Conservation (phyloP, 148 eudicot species). For the Rhododendron williamsianum region DNA sequence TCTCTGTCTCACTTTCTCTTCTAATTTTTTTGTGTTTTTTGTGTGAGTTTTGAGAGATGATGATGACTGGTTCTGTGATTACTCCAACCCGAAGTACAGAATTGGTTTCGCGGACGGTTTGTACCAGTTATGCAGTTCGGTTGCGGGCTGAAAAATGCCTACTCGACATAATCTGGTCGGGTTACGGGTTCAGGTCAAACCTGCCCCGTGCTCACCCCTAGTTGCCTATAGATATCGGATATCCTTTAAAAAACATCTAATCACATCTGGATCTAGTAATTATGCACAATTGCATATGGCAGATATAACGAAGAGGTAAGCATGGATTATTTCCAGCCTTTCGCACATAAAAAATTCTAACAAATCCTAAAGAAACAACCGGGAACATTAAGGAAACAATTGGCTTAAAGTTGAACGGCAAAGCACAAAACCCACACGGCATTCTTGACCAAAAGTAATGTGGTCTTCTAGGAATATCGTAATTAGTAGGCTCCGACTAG, state of each 20-base stretch:
- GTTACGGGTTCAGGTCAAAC: too few species aligned
- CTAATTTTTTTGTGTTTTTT: too few species aligned
- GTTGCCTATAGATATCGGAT: background rate
- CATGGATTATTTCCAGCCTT: background rate
- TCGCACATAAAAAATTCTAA: background rate
- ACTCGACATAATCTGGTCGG: too few species aligned
- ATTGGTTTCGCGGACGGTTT: too few species aligned
- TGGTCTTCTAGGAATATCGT: background rate
- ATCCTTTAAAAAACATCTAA: background rate
- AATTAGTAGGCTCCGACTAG: background rate
- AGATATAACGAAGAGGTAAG: background rate
- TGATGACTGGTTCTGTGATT: too few species aligned
- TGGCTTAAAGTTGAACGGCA: background rate
- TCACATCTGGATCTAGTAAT: background rate
- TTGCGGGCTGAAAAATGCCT: too few species aligned
- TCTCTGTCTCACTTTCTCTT: too few species aligned
- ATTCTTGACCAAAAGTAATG: background rate
- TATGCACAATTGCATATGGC: background rate
- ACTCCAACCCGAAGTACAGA: too few species aligned
- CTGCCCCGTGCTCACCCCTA: too few species aligned
- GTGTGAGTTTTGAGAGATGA: too few species aligned
- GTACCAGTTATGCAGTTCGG: too few species aligned
- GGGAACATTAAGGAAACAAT: background rate
- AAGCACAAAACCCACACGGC: background rate
- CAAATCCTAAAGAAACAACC: background rate